Evolutionary conservation across 805 yeast species (phyloP).

Genomic region (Candida namnaoensis): DNA sequence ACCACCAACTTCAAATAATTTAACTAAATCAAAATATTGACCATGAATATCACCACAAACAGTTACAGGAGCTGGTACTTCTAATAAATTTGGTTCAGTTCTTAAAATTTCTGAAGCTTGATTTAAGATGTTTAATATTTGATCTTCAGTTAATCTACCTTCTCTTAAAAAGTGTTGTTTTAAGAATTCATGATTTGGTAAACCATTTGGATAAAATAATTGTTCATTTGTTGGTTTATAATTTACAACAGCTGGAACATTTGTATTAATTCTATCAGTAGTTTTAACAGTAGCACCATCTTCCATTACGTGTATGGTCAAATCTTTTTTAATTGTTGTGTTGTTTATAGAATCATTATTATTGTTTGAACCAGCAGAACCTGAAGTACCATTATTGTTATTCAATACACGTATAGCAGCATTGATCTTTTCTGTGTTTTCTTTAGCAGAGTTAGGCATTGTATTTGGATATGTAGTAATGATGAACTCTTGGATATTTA

Average conservation of each 20-base stretch:
- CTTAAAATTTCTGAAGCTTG: conserved; percentile 57
- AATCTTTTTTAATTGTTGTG: conserved; percentile 17
- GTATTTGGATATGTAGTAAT: background rate
- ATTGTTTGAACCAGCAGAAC: too few relatives aligned
- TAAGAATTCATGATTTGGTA: conserved; percentile 67
- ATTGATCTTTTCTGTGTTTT: conserved; percentile 48
- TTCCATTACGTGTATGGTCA: conserved; percentile 34
- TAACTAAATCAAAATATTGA: conserved; percentile 83
- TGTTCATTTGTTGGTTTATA: conserved; percentile 58
- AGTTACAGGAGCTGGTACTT: conserved; percentile 87
- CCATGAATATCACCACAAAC: conserved; percentile 99
- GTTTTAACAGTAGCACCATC: conserved; percentile 43
- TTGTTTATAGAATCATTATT: background rate
- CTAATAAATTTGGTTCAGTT: conserved; percentile 70
- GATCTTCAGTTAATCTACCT: conserved; percentile 69
- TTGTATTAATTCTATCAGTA: conserved; percentile 35
- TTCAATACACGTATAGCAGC: conserved; percentile 58
- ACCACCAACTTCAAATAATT: conserved; percentile 90
- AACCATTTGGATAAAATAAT: conserved; percentile 51
- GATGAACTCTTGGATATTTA: background rate
- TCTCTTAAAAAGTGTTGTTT: conserved; percentile 69
- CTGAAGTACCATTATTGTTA: conserved; percentile 22
- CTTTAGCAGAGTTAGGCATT: conserved; percentile 22
- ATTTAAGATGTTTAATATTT: conserved; percentile 57
- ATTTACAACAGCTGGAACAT: conserved; percentile 62